Evolutionary conservation across 2,329 filamentous ascomycete species (phyloP), one percentile per base, ranked within the genome.

Genomic region (Hypoxylon sp.): DNA sequence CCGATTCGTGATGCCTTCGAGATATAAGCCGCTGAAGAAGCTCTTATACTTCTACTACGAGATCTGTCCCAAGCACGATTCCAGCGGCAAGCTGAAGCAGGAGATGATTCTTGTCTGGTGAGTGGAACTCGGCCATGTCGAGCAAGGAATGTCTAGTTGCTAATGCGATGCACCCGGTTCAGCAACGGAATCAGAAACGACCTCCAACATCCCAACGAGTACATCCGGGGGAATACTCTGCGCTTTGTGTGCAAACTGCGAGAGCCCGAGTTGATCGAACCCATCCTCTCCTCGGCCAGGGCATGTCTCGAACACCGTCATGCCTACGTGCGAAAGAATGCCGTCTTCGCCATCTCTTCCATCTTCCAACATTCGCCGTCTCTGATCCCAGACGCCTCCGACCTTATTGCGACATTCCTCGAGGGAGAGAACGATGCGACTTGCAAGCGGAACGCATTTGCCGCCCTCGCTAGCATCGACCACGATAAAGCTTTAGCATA

Each of bases 71-170:
- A 99, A 99, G 81, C 88, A 92, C 56, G 95, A 99, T 77, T 83
- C 88, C 50, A 88, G 83, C 73, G 95, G 95, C 72, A 99, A 98
- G 83, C 81, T 99, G 65, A 97, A 97, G 83, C 95, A 99, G 79
- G 95, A 99, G 80, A 98, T 97, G 92, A 99, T 99, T 75, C 80
- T 99, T 72, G 95, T 99, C 70, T 99, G 95, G 94, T 97, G 82
- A 74, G 75, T 68, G 38, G 46, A 59, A 45, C 2, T 46, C 26
- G 17, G 7, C 48, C 41, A 20, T 38, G 27, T 24, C 10, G 3
- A 13, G 20, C 37, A 20, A 13, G 11, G 15, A 31, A 13, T 11
- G 40, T n/a, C 15, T 11, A 2, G 8, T 54, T 24, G 18, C 54
- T 55, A 33, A 58, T 43, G 52, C 60, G 60, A 58, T 43, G 52